Conservation (phyloP, 176 grass and related monocot species). For the Elaeis guineensis region DNA sequence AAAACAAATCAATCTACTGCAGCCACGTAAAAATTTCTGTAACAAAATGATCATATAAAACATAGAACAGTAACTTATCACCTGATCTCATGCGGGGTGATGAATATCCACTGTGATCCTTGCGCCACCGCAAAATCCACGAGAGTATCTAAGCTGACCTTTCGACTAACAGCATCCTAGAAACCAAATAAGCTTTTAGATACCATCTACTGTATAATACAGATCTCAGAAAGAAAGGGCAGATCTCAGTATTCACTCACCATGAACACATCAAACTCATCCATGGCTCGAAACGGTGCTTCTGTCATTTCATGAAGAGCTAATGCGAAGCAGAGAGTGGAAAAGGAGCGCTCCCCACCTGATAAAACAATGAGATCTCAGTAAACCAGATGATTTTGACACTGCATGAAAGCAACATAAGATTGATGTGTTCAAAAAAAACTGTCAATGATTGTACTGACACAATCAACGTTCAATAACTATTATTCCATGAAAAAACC, state of each 20-base stretch:
- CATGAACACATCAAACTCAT: slow-evolving; percentile 99
- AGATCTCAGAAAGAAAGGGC: not conserved
- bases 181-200: slow-evolving; percentile 6
- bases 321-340: slow-evolving; percentile 93
- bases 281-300: slow-evolving; percentile 96
- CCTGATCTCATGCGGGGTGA: slow-evolving; percentile 96
- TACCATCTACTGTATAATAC: no score
- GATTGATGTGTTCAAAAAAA: no score
- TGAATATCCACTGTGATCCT: slow-evolving; percentile 93
- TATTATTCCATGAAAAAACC: no score
- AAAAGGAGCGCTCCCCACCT: slow-evolving; percentile 93
- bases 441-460: no score
- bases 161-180: slow-evolving; percentile 89
- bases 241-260: slow-evolving; percentile 24
- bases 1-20: no score
- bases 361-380: slow-evolving; percentile 4
- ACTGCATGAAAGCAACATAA: no score
- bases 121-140: slow-evolving; percentile 74
- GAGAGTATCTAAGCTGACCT: slow-evolving; percentile 93
- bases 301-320: slow-evolving; percentile 98
- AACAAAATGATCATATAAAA: no score
- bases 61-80: not conserved
- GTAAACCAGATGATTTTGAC: no score
- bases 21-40: no score
- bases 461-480: no score